These are phyloP conservation scores for Pestalotiopsis sp. DNA, from an alignment of 2,329 filamentous ascomycete genomes.

Conservation along the genomic window DNA sequence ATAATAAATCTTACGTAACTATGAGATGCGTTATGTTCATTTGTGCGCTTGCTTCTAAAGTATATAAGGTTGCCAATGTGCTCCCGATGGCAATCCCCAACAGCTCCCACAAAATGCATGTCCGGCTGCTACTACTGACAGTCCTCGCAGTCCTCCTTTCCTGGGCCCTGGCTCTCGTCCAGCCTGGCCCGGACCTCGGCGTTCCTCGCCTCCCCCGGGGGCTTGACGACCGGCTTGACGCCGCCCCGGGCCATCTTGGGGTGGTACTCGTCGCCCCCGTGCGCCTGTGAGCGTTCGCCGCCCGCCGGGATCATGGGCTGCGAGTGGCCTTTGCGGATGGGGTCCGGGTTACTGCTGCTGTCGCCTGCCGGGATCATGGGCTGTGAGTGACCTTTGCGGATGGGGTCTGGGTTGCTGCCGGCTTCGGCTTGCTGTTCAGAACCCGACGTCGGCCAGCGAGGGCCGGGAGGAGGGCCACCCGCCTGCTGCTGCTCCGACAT, in stretches of 20 bases:
- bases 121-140: conserved; percentile 29
- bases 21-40: background rate
- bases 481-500: conserved; percentile 11
- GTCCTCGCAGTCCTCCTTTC: conserved; percentile 35
- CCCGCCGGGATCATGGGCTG: conserved; percentile 9
- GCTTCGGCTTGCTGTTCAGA: background rate
- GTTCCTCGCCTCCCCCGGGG: background rate
- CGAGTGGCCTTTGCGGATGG: conserved; percentile 11
- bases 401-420: background rate
- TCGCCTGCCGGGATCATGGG: conserved; percentile 8
- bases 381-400: conserved; percentile 11
- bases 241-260: conserved; percentile 6
- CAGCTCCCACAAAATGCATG: background rate
- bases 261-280: background rate
- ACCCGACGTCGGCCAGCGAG: background rate
- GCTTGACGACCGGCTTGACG: conserved; percentile 10
- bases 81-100: background rate
- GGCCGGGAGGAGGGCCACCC: background rate
- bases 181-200: background rate
- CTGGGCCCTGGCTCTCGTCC: background rate
- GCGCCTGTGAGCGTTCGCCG: background rate
- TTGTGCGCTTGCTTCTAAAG: background rate
- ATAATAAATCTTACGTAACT: background rate
- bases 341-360: background rate
- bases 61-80: background rate